Evolutionary conservation across 768 basidiomycete species (phyloP).

Genomic region (Hysterangium stoloniferum): DNA sequence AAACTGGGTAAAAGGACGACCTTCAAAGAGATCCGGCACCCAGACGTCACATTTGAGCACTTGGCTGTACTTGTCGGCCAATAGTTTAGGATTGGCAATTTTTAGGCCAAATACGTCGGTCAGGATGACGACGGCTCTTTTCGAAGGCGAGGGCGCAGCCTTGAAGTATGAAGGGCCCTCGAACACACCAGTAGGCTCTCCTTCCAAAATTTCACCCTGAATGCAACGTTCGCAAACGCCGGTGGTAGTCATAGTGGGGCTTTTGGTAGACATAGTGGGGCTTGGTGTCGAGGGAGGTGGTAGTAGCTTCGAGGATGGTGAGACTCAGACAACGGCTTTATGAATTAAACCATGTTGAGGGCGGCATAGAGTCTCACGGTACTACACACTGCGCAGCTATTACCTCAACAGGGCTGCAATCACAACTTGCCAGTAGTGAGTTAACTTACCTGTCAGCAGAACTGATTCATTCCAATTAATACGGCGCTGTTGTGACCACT

Average conservation of each 20-base stretch:
- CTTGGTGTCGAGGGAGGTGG: too few species aligned
- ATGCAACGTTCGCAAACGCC: conserved; percentile 10
- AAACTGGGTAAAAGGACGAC: conserved; percentile 21
- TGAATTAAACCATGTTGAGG: too few species aligned
- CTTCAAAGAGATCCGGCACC: conserved; percentile 54
- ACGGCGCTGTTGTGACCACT: too few species aligned
- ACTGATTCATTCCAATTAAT: too few species aligned
- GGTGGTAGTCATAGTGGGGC: not conserved
- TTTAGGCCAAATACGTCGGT: conserved; percentile 52
- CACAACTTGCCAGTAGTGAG: too few species aligned
- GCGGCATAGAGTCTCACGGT: too few species aligned
- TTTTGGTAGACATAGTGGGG: not conserved
- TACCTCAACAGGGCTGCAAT: too few species aligned
- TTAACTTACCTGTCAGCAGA: too few species aligned
- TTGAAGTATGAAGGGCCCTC: conserved; percentile 13
- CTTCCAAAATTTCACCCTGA: conserved; percentile 1
- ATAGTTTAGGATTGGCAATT: conserved; percentile 44
- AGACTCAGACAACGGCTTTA: too few species aligned
- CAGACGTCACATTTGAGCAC: conserved; percentile 50
- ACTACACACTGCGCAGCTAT: too few species aligned
- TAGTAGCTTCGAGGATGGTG: too few species aligned
- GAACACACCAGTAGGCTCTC: not conserved
- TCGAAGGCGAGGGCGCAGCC: conserved; percentile 16
- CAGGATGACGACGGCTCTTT: conserved; percentile 41
- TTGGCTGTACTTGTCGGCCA: conserved; percentile 47